Base-by-base conservation (phyloP, 1,284 basidiomycete genomes). In the Apiotrichum akiyoshidainum region DNA sequence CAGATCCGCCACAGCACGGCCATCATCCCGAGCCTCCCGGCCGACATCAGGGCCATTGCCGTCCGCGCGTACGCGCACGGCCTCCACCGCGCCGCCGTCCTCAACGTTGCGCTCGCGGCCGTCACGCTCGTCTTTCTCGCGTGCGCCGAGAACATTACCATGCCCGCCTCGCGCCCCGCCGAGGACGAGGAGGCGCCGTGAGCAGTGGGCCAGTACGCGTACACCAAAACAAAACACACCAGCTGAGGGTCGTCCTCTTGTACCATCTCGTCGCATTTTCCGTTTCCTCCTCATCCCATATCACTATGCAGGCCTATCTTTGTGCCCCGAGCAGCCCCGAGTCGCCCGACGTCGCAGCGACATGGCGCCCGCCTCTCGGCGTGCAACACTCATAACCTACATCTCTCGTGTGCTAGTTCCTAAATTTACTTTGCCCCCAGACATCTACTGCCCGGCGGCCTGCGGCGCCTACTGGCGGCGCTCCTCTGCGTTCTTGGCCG, bases 11-110 rank as follows among this genome's bases (percentile, higher is more conserved):
- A 90, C 74, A 88, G 87, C 55, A 88, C 89, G 31, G 84, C 83
- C 35, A 84, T 88, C 59, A 94, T 98, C 78, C 84, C 84, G 46
- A 79, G 79, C 37, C 83, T 98, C 46, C 80, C 86, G 13, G 83
- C 84, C 40, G 66, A 77, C 26, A 68, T 86, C 49, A 83, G 81
- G 65, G 76, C 82, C 61, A 85, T 86, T 31, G 95, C 92, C 1
- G 82, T 91, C 45, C 81, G 84, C 60, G 90, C 90, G 0, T 99
- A 97, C 77, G 84, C 86, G 33, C 84, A 86, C 69, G 89, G 91
- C 52, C 80, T 98, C 67, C 84, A 85, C 69, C 84, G 86, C 66
- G 91, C 95, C 52, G 97, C 95, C 80, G 84, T 91, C 57, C 87
- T 86, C 67, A 90, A 87, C 74, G 79, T 83, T 58, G 87, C 54